These are phyloP conservation scores for Barnettozyma hawaiiensis DNA, from an alignment of 1,139 yeast genomes.

Conservation along the genomic window DNA sequence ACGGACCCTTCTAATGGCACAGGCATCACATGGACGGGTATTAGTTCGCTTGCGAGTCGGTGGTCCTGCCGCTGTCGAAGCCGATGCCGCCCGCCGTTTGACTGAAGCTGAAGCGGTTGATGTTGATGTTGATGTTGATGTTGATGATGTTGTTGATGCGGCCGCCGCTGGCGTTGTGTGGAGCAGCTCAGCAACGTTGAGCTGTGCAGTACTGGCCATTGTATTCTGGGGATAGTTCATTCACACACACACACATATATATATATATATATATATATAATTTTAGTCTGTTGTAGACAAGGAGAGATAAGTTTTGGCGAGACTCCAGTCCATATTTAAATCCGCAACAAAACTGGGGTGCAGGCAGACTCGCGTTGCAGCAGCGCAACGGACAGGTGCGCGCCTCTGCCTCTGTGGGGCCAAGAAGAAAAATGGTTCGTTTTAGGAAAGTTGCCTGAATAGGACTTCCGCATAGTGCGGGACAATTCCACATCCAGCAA, in stretches of 20 bases:
- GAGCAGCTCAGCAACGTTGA: neutral
- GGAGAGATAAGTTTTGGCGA: too few relatives aligned
- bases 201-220: neutral
- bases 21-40: constrained; percentile 24
- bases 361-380: too few relatives aligned
- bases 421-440: neutral
- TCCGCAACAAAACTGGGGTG: neutral
- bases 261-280: too few relatives aligned
- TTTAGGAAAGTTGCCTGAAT: neutral
- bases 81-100: too few relatives aligned
- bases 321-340: too few relatives aligned
- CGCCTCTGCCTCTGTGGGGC: too few relatives aligned
- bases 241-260: too few relatives aligned
- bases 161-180: neutral
- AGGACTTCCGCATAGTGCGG: neutral
- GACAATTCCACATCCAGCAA: neutral
- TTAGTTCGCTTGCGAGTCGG: constrained; percentile 8
- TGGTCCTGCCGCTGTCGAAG: too few relatives aligned
- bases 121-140: too few relatives aligned
- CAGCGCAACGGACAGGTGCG: too few relatives aligned
- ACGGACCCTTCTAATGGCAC: constrained; percentile 24
- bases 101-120: neutral
- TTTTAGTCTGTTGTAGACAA: too few relatives aligned
- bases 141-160: too few relatives aligned
- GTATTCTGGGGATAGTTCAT: neutral